Base-by-base conservation (phyloP, 495 filamentous ascomycete species). In the Xylona heveae region DNA sequence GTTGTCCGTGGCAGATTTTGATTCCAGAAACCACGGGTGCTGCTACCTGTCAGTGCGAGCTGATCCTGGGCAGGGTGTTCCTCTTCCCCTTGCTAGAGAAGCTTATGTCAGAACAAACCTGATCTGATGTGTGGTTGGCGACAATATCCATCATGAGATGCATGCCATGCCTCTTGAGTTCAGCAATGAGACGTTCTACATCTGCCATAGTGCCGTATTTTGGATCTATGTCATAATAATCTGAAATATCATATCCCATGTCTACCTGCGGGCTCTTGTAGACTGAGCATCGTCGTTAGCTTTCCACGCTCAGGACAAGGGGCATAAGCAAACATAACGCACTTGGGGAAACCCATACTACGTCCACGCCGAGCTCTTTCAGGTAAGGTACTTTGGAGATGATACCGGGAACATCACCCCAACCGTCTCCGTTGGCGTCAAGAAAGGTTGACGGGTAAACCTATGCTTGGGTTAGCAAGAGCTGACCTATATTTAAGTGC, bases 81-180 rank as follows among this genome's bases (percentile, higher is more conserved):
- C n/a, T n/a, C n/a, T n/a, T n/a, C n/a, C n/a, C n/a, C n/a, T n/a
- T n/a, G n/a, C n/a, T n/a, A n/a, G 15, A 13, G 22, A 10, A 30
- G n/a, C 23, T 25, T 25, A 22, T 8, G 13, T n/a, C 4, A 34
- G 4, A 38, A 14, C 23, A 34, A 29, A n/a, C 28, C 28, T 30
- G 61, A 36, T 78, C 67, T n/a, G 64, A 72, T n/a, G 73, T 79
- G 47, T 82, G 78, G 41, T 83, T 82, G 23, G 79, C 64, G 0
- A 82, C 76, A 15, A 81, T 48, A 45, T 82, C 76, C 46, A 82
- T 64, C 9, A 81, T 55, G 18, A 81, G 45, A 43, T 66, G 75
- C 70, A 82, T 76, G 3, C 58, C 71, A 7, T 70, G 54, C 6
- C 49, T 33, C 34, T 68, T 56, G 8, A 62, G 52, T 8, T 57